Base-by-base conservation (phyloP, 768 basidiomycete genomes). In the Russula vinacea region DNA sequence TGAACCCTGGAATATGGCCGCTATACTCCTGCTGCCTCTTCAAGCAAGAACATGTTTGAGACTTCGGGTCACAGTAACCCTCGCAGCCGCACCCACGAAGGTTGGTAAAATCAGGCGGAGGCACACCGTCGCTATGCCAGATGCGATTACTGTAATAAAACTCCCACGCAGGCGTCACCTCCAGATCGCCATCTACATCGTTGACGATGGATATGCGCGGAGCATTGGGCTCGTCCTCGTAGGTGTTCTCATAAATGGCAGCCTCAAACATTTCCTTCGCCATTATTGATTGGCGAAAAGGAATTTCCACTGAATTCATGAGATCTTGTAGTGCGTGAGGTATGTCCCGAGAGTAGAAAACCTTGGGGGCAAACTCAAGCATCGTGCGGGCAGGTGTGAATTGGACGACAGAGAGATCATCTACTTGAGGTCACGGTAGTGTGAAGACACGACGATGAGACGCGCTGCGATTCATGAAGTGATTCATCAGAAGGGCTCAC, bases 71-170 rank as follows among this genome's bases (percentile, higher is more conserved):
- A 69, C 94, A 97, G 24, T 74, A 77, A 0, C 92, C 92, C 17
- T 82, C 74, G 71, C 94, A 97, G 60, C 79, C 81, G 68, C 94
- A 97, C 2, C 92, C 84, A 32, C 79, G 70, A 51, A 93, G 74
- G 29, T 77, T 77, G 39, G 76, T 74, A 22, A 82, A 70, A 66
- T 89, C 85, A 1, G 91, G 88, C 13, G 80, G 80, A 0, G 87
- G 85, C 2, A 94, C 88, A 5, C 78, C 84, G 14, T 85, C 79
- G 2, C 82, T 84, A 64, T 86, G 85, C 81, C 89, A 89, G 79
- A 94, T 84, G 58, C 83, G 76, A 73, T 96, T 94, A 13, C 89
- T 86, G 72, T 96, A 96, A 65, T 87, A 79, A 70, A 94, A 97
- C 70, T 96, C 93, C 84, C 89, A 92, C 29, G 82, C 83, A 0